Evolutionary conservation across 2,329 filamentous ascomycete species (phyloP), one percentile per base, ranked within the genome.

Genomic region (Ceratocystis cubensis): DNA sequence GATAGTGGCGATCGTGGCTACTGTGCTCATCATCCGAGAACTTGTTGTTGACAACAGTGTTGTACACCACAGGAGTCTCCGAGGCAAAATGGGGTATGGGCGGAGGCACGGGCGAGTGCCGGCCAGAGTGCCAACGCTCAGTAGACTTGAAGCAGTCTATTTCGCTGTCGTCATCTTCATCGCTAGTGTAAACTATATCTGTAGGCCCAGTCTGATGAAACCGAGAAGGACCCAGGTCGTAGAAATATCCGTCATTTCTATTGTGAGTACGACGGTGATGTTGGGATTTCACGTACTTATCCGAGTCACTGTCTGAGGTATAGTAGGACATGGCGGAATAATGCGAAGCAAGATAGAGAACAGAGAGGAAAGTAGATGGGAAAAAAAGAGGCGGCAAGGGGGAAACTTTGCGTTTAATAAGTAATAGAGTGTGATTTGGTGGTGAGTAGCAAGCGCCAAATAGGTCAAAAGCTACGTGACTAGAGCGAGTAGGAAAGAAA

Each of bases 11-110:
- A 33, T 3, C n/a, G 20, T 22, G 45, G 3, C 28, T 22, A n/a
- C 44, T 63, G 13, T 57, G 30, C 44, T 66, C 65, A 22, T 66
- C 61, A 28, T 66, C 59, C 4, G 65, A 48, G 22, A 53, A 50
- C 7, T 61, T 41, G 33, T 63, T 62, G 46, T 41, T 37, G 56
- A 59, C 28, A 22, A 63, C 41, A 15, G 61, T 56, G 37, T 61
- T 67, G 66, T 61, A 59, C 10, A 67, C 64, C 3, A 67, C 44
- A 1, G 61, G 61, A 20, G 22, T n/a, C 46, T 48, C 20, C 17
- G 61, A 2, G 17, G 15, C n/a, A n/a, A n/a, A 30, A 10, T 20
- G 44, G 13, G 17, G 1, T 6, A 7, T 5, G 20, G 20, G n/a
- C 13, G 50, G 4, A 50, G 50, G 17, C 15, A 59, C 15, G n/a